Evolutionary conservation across 176 grass and related monocot species (phyloP).

Genomic region (Tuctoria greenei): DNA sequence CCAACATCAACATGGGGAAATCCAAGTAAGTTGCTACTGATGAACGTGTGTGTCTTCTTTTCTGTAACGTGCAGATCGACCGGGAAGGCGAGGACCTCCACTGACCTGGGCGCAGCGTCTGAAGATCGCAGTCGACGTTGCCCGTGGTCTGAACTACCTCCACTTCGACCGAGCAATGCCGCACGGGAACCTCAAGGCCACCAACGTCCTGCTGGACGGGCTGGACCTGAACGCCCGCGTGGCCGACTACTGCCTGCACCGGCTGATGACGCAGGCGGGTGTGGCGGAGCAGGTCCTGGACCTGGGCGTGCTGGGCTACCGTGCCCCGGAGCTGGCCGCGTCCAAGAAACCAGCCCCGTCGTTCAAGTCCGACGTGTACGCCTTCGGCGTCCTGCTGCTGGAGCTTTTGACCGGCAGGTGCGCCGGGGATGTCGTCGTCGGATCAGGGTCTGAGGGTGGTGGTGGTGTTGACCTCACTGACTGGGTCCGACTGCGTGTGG

Average conservation of each 20-base stretch:
- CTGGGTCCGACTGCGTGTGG: constrained; percentile 78
- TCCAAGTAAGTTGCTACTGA: not conserved
- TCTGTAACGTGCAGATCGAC: constrained; percentile 58
- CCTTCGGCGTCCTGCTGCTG: constrained; percentile 79
- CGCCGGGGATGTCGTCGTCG: constrained; percentile 65
- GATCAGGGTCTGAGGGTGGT: constrained; percentile 55
- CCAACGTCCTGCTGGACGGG: constrained; percentile 82
- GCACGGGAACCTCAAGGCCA: constrained; percentile 95
- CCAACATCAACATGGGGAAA: not conserved
- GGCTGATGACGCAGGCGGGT: constrained; percentile 80
- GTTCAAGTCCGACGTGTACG: constrained; percentile 84
- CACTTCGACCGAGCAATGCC: constrained; percentile 92
- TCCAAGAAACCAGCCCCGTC: constrained; percentile 89
- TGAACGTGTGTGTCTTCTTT: not conserved
- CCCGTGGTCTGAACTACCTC: constrained; percentile 95
- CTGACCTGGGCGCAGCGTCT: constrained; percentile 91
- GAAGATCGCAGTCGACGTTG: constrained; percentile 76
- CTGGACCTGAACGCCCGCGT: constrained; percentile 87
- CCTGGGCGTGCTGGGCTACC: constrained; percentile 79
- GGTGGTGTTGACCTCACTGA: constrained; percentile 71
- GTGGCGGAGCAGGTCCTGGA: constrained; percentile 75
- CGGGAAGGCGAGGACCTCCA: constrained; percentile 75
- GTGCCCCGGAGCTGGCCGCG: constrained; percentile 73
- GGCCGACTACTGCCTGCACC: constrained; percentile 85
- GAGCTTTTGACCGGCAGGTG: constrained; percentile 80